These are phyloP conservation scores for Xerocomus brunneocitrinus DNA, from an alignment of 768 basidiomycete genomes.

Conservation along the genomic window DNA sequence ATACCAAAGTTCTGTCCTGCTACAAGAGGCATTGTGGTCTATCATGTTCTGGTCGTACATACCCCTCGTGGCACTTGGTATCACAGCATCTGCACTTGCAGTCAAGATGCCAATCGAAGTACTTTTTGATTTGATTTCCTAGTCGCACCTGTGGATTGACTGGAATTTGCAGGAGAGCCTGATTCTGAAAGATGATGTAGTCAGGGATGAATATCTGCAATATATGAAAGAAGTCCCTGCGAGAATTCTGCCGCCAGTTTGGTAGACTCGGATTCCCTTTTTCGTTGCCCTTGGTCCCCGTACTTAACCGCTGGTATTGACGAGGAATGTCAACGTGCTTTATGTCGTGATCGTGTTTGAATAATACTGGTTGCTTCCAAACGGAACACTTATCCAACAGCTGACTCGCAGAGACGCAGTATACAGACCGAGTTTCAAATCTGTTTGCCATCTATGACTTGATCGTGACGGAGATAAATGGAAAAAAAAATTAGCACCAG, in stretches of 20 bases:
- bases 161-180: constrained; percentile 20
- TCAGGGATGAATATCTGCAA: constrained; percentile 23
- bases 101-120: constrained; percentile 34
- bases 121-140: background rate
- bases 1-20: constrained; percentile 12
- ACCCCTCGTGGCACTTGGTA: constrained; percentile 19
- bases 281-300: too few species aligned
- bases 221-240: constrained; percentile 28
- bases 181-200: constrained; percentile 18
- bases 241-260: constrained; percentile 25
- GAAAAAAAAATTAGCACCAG: too few species aligned
- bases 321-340: too few species aligned
- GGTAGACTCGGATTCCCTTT: constrained; percentile 8
- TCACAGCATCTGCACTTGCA: constrained; percentile 17
- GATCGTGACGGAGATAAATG: too few species aligned
- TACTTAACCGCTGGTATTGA: too few species aligned
- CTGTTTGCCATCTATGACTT: too few species aligned
- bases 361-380: too few species aligned
- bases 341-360: background rate
- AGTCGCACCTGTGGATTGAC: background rate
- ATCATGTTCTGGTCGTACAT: constrained; percentile 32
- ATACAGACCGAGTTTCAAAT: too few species aligned
- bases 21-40: constrained; percentile 17
- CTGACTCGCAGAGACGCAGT: too few species aligned
- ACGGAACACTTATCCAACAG: too few species aligned